Evolutionary conservation across 192 early-diverging fungal species (phyloP).

Genomic region (Thamnidium elegans): DNA sequence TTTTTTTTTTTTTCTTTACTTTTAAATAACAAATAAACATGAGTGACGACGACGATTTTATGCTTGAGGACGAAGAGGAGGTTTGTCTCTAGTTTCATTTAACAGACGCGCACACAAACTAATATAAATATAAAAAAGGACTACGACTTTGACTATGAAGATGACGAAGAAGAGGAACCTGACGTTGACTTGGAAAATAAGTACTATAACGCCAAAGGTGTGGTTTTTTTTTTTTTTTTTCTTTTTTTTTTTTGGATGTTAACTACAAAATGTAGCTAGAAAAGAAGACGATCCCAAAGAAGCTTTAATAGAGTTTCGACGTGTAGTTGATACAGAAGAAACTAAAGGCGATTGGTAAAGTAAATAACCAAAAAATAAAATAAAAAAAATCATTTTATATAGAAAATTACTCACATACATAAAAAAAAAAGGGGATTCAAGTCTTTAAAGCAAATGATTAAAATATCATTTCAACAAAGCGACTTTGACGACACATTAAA

Average conservation of each 20-base stretch:
- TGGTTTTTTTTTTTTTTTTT: neutral
- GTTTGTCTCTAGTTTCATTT: neutral
- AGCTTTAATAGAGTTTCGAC: constrained; percentile 74
- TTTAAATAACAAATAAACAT: neutral
- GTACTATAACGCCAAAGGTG: constrained; percentile 88
- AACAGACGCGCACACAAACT: neutral
- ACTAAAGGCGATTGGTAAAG: constrained; percentile 83
- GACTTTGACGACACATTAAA: constrained; percentile 53
- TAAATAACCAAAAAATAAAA: neutral
- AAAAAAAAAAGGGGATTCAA: constrained; percentile 78
- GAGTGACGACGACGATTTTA: constrained; percentile 62
- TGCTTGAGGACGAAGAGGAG: constrained; percentile 61
- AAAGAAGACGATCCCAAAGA: constrained; percentile 76
- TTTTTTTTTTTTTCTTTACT: constrained; percentile 2
- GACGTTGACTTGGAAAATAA: constrained; percentile 84
- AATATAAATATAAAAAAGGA: constrained; percentile 52
- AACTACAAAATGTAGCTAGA: constrained; percentile 43
- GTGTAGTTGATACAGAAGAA: constrained; percentile 73
- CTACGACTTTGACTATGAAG: constrained; percentile 88
- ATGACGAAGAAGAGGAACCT: constrained; percentile 76
- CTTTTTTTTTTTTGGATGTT: neutral
- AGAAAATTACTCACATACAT: neutral
- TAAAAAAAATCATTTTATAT: neutral
- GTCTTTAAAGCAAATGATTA: constrained; percentile 84
- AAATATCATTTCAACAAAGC: constrained; percentile 61